Percentiles rank a stretch among this genome's conserved stretches.
These are phyloP conservation scores for Clarireedia paspali DNA, from an alignment of 2,329 filamentous ascomycete species.

Conservation along the genomic window DNA sequence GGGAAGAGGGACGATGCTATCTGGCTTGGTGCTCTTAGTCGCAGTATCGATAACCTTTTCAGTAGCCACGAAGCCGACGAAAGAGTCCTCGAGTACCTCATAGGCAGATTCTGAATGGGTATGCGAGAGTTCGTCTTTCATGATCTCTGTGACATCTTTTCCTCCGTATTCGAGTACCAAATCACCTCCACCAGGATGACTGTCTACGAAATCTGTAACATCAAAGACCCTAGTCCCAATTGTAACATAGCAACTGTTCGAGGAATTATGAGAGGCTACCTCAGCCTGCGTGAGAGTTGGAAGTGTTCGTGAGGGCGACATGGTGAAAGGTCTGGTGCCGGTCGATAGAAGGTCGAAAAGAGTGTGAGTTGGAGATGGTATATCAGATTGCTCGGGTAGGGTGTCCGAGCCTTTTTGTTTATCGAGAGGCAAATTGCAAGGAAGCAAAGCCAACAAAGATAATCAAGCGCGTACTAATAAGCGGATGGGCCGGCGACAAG, in stretches of 20 bases:
- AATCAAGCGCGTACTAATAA: background rate
- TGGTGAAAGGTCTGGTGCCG: slow-evolving; percentile 17
- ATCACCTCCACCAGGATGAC: slow-evolving; percentile 85
- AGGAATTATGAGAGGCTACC: slow-evolving; percentile 71
- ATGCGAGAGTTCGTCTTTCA: slow-evolving; percentile 79
- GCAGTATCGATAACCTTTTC: slow-evolving; percentile 35
- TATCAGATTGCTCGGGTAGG: background rate
- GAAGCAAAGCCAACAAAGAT: background rate
- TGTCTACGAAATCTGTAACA: slow-evolving; percentile 81
- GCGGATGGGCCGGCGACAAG: background rate
- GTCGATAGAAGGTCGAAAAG: background rate
- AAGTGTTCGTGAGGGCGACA: slow-evolving; percentile 73
- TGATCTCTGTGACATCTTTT: slow-evolving; percentile 73
- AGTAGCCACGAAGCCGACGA: slow-evolving; percentile 71
- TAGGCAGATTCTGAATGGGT: slow-evolving; percentile 88
- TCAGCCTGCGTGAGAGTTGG: slow-evolving; percentile 77
- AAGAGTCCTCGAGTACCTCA: slow-evolving; percentile 81
- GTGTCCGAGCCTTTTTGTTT: background rate
- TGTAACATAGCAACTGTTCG: slow-evolving; percentile 86
- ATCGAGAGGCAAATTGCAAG: slow-evolving; percentile 4
- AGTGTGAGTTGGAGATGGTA: background rate
- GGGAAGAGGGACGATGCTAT: slow-evolving; percentile 44
- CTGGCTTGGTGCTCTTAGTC: slow-evolving; percentile 30
- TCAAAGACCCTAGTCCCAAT: slow-evolving; percentile 89
- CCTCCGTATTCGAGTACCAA: slow-evolving; percentile 85